Evolutionary conservation across 306 rosid species (phyloP).

Genomic region (Urtica urens): DNA sequence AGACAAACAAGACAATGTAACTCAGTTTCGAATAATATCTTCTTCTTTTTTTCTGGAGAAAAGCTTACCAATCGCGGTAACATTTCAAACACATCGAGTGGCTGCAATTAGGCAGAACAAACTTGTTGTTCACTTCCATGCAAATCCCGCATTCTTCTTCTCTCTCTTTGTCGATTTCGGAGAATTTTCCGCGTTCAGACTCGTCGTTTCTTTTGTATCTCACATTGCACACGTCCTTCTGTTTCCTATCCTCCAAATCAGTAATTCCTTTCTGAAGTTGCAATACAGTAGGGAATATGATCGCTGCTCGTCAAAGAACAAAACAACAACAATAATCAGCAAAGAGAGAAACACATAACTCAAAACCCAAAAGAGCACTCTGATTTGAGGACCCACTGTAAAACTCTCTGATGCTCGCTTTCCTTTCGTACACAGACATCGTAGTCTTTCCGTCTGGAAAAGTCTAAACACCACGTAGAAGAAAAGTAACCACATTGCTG

Average conservation of each 20-base stretch:
- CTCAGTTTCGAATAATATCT: too few species aligned
- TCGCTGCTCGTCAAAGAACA: conserved; percentile 31
- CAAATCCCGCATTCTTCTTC: conserved; percentile 94
- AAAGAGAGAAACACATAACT: background rate
- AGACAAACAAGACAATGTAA: background rate
- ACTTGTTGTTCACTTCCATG: conserved; percentile 67
- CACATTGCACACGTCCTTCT: conserved; percentile 37
- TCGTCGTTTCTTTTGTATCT: conserved; percentile 50
- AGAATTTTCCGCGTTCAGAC: conserved; percentile 25
- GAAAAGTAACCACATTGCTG: conserved; percentile 8
- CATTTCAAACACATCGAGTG: conserved; percentile 75
- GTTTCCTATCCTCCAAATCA: conserved; percentile 82
- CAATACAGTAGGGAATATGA: conserved; percentile 75
- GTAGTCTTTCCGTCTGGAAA: conserved; percentile 79
- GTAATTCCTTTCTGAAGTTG: conserved; percentile 86
- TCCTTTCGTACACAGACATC: conserved; percentile 70
- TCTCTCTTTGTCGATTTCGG: conserved; percentile 66
- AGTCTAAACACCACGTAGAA: conserved; percentile 41
- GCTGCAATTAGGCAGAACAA: conserved; percentile 77
- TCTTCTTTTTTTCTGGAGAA: too few species aligned
- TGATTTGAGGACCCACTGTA: conserved; percentile 45
- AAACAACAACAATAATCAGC: too few species aligned
- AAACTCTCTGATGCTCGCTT: conserved; percentile 71
- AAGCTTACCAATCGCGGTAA: conserved; percentile 64
- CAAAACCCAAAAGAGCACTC: background rate